A percentile compares a stretch with the other conserved stretches of the same genome.
phyloP scores from a whole-genome alignment of 768 basidiomycete species.

The Dioszegia hungarica region DNA sequence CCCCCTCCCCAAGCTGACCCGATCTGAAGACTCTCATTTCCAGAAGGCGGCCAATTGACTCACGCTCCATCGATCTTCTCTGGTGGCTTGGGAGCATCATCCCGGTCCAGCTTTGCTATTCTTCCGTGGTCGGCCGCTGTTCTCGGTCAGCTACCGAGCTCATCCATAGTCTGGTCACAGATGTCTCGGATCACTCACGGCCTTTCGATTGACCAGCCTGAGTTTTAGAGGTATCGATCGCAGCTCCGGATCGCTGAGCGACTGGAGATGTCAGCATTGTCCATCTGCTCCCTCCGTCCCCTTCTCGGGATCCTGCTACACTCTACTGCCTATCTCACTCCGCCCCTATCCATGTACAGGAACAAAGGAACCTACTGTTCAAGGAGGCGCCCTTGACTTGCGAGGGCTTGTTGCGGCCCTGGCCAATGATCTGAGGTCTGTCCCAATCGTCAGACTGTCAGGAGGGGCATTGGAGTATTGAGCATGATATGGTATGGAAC shows the following conservation, averaged over 20 bases:
- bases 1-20: too few relatives aligned
- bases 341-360: not conserved
- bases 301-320: too few relatives aligned
- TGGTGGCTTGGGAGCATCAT: constrained; percentile 92
- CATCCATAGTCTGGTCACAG: too few relatives aligned
- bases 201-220: constrained; percentile 39
- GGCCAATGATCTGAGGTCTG: constrained; percentile 32
- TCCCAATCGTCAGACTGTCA: constrained; percentile 38
- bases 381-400: constrained; percentile 30
- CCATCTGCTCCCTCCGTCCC: too few relatives aligned
- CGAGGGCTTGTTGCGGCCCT: constrained; percentile 25
- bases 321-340: too few relatives aligned
- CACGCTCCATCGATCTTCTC: constrained; percentile 58
- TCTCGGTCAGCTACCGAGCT: constrained; percentile 3
- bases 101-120: constrained; percentile 88
- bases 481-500: too few relatives aligned
- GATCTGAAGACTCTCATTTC: too few relatives aligned
- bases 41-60: too few relatives aligned
- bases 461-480: too few relatives aligned
- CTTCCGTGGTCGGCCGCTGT: constrained; percentile 86
- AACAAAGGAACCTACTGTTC: constrained; percentile 17
- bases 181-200: too few relatives aligned
- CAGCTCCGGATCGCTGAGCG: constrained; percentile 37
- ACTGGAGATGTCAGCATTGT: constrained; percentile 11
- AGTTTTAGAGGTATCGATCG: constrained; percentile 34